phyloP scores from a whole-genome alignment of 2,329 filamentous ascomycete genomes.

The Penicillium decumbens region DNA sequence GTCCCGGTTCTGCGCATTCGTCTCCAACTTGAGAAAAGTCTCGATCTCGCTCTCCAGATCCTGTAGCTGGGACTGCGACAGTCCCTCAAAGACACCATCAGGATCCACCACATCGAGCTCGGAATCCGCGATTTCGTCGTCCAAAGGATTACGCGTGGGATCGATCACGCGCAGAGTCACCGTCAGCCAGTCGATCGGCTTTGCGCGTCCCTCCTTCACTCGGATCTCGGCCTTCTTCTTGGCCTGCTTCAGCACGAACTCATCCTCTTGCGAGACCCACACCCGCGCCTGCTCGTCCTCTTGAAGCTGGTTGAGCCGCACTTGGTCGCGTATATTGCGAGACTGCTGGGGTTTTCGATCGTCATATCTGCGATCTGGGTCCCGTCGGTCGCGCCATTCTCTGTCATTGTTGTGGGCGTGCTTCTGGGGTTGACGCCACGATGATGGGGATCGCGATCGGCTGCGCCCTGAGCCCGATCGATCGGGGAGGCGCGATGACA shows the following conservation, averaged over 20 bases:
- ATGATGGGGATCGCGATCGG: constrained; percentile 42
- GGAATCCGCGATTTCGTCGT: constrained; percentile 73
- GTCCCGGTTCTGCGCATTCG: constrained; percentile 68
- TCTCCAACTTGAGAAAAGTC: constrained; percentile 74
- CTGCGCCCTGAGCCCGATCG: constrained; percentile 36
- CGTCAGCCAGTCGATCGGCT: constrained; percentile 88
- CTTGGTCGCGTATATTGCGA: constrained; percentile 42
- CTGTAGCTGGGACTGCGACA: constrained; percentile 62
- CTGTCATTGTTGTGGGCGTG: constrained; percentile 33
- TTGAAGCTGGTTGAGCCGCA: constrained; percentile 53
- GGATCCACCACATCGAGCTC: constrained; percentile 79
- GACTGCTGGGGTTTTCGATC: constrained; percentile 25
- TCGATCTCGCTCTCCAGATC: constrained; percentile 81
- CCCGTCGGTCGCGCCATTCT: constrained; percentile 26
- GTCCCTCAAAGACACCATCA: constrained; percentile 69
- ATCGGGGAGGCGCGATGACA: constrained; percentile 34
- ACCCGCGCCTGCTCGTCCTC: constrained; percentile 72
- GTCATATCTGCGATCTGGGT: constrained; percentile 19
- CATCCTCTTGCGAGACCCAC: constrained; percentile 92
- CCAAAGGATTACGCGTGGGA: constrained; percentile 68
- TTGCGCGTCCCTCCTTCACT: constrained; percentile 83
- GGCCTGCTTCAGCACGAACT: constrained; percentile 90
- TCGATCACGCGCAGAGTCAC: constrained; percentile 89
- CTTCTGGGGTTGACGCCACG: constrained; percentile 39
- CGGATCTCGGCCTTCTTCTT: constrained; percentile 98